These are phyloP conservation scores for Lasiodiplodia hormozganensis DNA, from an alignment of 2,329 filamentous ascomycete species.

Conservation along the genomic window DNA sequence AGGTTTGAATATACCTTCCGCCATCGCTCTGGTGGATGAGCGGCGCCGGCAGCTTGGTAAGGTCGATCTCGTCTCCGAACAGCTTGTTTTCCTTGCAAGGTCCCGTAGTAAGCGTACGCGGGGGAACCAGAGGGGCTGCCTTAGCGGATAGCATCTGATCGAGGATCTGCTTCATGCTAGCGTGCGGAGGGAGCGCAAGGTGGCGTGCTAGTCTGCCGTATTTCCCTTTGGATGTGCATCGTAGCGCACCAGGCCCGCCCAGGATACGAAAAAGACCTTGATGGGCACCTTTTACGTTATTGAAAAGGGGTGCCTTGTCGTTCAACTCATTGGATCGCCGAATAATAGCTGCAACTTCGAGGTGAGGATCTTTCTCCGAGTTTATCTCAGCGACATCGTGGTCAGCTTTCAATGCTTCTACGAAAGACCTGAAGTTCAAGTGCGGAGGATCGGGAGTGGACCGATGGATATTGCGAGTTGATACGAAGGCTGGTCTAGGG, in stretches of 20 bases:
- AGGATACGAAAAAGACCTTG: conserved; percentile 58
- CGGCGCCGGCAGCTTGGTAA: conserved; percentile 47
- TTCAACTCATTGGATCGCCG: conserved; percentile 54
- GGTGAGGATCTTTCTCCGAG: conserved; percentile 51
- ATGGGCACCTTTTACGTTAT: conserved; percentile 57
- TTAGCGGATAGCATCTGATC: conserved; percentile 31
- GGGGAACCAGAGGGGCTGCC: not conserved
- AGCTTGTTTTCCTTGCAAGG: conserved; percentile 54
- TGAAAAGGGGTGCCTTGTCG: conserved; percentile 59
- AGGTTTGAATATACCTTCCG: conserved; percentile 60
- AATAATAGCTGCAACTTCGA: conserved; percentile 58
- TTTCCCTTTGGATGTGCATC: conserved; percentile 40
- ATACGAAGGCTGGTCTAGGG: too few relatives aligned
- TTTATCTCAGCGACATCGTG: conserved; percentile 56
- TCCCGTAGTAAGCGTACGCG: conserved; percentile 37
- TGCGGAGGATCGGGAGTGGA: conserved; percentile 35
- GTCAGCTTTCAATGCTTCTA: conserved; percentile 53
- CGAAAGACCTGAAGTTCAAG: conserved; percentile 53
- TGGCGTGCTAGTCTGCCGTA: conserved; percentile 54
- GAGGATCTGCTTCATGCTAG: conserved; percentile 28
- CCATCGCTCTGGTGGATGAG: conserved; percentile 55
- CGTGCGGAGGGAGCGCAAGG: conserved; percentile 50
- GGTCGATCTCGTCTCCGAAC: conserved; percentile 50
- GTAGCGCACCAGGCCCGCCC: conserved; percentile 52
- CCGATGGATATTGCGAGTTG: too few relatives aligned